Evolutionary conservation across 2,329 filamentous ascomycete species (phyloP).

Genomic region (Diplocarpon rosae): DNA sequence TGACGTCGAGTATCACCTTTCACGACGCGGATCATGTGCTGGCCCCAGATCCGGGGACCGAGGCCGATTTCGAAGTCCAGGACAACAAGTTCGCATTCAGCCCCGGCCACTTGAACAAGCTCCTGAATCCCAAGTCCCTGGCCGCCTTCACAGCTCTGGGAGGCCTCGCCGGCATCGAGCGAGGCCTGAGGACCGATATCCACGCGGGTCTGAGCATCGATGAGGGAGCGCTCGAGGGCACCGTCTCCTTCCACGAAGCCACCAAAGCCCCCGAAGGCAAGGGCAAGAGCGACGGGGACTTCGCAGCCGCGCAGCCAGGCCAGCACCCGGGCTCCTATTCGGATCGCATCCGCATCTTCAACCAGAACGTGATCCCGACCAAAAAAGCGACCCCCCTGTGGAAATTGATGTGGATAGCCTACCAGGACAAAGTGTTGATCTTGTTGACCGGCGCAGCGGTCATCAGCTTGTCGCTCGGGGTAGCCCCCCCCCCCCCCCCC

Average conservation of each 20-base stretch:
- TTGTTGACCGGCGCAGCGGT: conserved; percentile 58
- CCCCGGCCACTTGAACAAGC: conserved; percentile 62
- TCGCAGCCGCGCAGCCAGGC: conserved; percentile 18
- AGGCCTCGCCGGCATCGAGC: conserved; percentile 62
- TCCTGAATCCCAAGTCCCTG: conserved; percentile 69
- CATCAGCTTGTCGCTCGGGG: conserved; percentile 61
- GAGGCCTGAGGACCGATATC: conserved; percentile 56
- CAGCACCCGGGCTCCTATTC: conserved; percentile 29
- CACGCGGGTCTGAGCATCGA: conserved; percentile 58
- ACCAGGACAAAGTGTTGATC: conserved; percentile 71
- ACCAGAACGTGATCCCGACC: conserved; percentile 54
- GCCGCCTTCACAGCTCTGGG: conserved; percentile 65
- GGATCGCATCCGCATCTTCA: conserved; percentile 61
- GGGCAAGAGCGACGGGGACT: neutral
- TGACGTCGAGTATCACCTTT: conserved; percentile 5
- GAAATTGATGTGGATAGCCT: conserved; percentile 65
- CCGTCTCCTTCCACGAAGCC: conserved; percentile 56
- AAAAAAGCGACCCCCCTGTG: conserved; percentile 59
- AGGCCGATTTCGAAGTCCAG: conserved; percentile 55
- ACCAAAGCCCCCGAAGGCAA: conserved; percentile 11
- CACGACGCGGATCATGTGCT: conserved; percentile 14
- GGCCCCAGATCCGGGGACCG: conserved; percentile 56
- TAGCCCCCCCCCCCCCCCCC: too few relatives aligned
- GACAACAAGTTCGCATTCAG: conserved; percentile 64
- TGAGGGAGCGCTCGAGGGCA: conserved; percentile 50